phyloP scores from a whole-genome alignment of 441 rosid genomes.

The Melastoma candidum region DNA sequence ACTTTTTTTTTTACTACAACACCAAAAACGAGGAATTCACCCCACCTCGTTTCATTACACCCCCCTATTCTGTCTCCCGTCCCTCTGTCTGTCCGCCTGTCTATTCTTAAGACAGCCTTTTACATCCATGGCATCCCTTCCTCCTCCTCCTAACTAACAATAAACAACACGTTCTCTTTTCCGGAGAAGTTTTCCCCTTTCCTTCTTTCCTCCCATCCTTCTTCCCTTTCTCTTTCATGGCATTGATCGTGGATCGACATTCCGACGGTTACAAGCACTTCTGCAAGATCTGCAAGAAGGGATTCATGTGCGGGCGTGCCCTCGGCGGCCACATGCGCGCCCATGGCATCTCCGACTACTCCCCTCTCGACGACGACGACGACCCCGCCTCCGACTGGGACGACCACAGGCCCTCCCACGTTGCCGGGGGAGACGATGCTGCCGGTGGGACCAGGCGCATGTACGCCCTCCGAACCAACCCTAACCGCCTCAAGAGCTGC shows the following conservation, averaged over 20 bases:
- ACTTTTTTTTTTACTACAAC: slow-evolving; percentile 17
- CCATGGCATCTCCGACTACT: slow-evolving; percentile 54
- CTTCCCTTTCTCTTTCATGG: slow-evolving; percentile 23
- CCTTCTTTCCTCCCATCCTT: neutral
- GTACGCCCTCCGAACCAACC: slow-evolving; percentile 58
- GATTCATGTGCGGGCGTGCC: slow-evolving; percentile 59
- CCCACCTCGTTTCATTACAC: neutral
- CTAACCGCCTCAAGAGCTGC: slow-evolving; percentile 45
- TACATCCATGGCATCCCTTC: too few relatives aligned
- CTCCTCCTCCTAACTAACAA: neutral
- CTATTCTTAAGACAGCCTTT: too few relatives aligned
- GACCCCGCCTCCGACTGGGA: slow-evolving; percentile 49
- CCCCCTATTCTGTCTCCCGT: neutral
- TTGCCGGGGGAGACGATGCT: slow-evolving; percentile 16
- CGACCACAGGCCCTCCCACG: slow-evolving; percentile 13
- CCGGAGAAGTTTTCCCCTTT: neutral
- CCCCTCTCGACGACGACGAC: slow-evolving; percentile 33
- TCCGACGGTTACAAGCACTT: slow-evolving; percentile 34
- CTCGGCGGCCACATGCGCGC: slow-evolving; percentile 83
- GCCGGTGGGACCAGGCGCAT: slow-evolving; percentile 35
- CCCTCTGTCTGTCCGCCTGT: neutral
- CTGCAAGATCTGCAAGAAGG: slow-evolving; percentile 65
- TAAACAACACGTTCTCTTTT: neutral
- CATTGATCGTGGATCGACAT: slow-evolving; percentile 35
- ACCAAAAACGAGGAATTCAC: too few relatives aligned